Base-by-base conservation (phyloP, 129 eudicot genomes). In the Heracleum sosnowskyi region DNA sequence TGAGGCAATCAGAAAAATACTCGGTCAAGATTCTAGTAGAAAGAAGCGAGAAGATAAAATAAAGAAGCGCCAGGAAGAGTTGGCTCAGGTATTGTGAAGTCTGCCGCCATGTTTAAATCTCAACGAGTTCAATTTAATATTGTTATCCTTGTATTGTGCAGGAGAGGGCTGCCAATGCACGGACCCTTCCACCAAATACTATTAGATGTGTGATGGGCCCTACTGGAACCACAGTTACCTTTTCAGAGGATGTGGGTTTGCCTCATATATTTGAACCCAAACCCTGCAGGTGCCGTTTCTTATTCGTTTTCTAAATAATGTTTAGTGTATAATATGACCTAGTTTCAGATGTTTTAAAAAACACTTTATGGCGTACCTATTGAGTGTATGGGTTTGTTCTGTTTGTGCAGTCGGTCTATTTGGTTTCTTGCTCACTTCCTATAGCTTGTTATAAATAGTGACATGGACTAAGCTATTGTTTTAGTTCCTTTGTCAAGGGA, bases 1-100 rank as follows among this genome's bases (percentile, higher is more conserved):
- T 17, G 98, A 94, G 88, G 98, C 98, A 83, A 91, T 91, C 73
- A 91, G 97, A 85, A 91, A 88, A 84, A 94, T 94, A 63, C 94
- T 91, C n/a, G 97, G 97, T 75, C 97, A 91, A 85, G 97, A 91
- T 81, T 91, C 98, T 29, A 87, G 86, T 79, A 86, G 93, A 88
- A 91, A 91, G 91, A 94, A 91, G 88, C 87, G 90, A 66, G 98
- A 94, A 87, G 97, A 94, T 77, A 90, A 88, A 81, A 77, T 86
- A 78, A 94, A 90, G 91, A 91, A 94, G 89, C 97, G 92, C 17
- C 93, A 78, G 77, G 98, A 91, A 88, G 97, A 94, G 83, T 69
- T 91, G 81, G 98, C 98, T 62, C 92, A 88, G 91, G 98, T 90
- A 88, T 31, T 63, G 18, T 62, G 36, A 40, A 69, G 46, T 24